Evolutionary conservation across 192 early-diverging fungal genomes (phyloP).

Genomic region (Linnemannia exigua): DNA sequence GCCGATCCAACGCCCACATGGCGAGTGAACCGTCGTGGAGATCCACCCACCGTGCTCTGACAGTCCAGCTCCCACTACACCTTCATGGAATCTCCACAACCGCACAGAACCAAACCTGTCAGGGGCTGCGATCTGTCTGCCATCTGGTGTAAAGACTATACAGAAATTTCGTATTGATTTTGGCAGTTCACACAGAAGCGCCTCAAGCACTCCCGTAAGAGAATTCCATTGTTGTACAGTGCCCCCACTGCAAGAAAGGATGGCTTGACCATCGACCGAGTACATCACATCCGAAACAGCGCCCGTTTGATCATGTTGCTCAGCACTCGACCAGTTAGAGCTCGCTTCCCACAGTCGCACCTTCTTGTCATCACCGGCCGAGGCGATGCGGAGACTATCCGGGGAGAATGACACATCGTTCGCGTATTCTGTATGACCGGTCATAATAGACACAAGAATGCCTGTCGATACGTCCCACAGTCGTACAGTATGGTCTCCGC

Average conservation of each 20-base stretch:
- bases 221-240: too few species aligned
- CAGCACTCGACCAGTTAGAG: background rate
- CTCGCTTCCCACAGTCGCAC: background rate
- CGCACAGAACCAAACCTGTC: too few species aligned
- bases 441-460: background rate
- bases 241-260: background rate
- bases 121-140: too few species aligned
- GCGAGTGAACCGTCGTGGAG: too few species aligned
- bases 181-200: too few species aligned
- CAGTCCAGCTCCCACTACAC: too few species aligned
- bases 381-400: background rate
- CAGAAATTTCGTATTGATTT: too few species aligned
- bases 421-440: background rate
- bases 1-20: too few species aligned
- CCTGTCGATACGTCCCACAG: conserved; percentile 8
- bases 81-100: too few species aligned
- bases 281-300: background rate
- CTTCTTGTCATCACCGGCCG: background rate
- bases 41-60: too few species aligned
- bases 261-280: background rate
- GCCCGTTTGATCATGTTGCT: background rate
- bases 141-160: too few species aligned
- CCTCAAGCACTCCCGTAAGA: too few species aligned
- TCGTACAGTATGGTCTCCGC: background rate
- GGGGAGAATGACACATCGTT: background rate